These are phyloP conservation scores for Hanseniaspora hatyaiensis DNA, from an alignment of 805 yeast species.

Conservation along the genomic window DNA sequence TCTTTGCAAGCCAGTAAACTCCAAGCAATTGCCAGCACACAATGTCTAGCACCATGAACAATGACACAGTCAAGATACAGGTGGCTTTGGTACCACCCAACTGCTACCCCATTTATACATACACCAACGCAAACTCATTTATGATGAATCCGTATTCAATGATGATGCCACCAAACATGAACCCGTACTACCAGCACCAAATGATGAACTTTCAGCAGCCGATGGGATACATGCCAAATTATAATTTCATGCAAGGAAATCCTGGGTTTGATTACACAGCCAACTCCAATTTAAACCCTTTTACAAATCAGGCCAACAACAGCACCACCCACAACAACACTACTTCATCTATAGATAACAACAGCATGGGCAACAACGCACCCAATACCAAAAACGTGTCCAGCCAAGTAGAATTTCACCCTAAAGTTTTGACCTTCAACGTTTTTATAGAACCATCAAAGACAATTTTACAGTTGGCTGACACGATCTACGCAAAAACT, in stretches of 20 bases:
- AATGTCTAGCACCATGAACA: not conserved
- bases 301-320: not conserved
- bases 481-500: constrained; percentile 46
- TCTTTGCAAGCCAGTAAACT: no score
- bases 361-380: no score
- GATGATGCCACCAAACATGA: constrained; percentile 1
- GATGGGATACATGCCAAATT: not conserved
- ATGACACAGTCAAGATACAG: constrained; percentile 10
- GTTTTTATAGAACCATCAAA: constrained; percentile 46
- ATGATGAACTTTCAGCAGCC: not conserved
- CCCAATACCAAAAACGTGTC: not conserved
- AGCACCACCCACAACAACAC: constrained; percentile 4
- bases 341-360: not conserved
- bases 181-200: constrained; percentile 1
- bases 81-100: constrained; percentile 14
- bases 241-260: not conserved
- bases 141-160: constrained; percentile 10
- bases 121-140: constrained; percentile 1
- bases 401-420: constrained; percentile 10
- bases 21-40: no score
- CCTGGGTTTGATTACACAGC: not conserved
- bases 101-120: constrained; percentile 13
- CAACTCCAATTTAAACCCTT: not conserved
- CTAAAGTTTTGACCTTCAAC: constrained; percentile 39
- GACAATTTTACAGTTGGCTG: constrained; percentile 38